Base-by-base conservation (phyloP, 192 early-diverging fungal species). In the Mortierella alpina region DNA sequence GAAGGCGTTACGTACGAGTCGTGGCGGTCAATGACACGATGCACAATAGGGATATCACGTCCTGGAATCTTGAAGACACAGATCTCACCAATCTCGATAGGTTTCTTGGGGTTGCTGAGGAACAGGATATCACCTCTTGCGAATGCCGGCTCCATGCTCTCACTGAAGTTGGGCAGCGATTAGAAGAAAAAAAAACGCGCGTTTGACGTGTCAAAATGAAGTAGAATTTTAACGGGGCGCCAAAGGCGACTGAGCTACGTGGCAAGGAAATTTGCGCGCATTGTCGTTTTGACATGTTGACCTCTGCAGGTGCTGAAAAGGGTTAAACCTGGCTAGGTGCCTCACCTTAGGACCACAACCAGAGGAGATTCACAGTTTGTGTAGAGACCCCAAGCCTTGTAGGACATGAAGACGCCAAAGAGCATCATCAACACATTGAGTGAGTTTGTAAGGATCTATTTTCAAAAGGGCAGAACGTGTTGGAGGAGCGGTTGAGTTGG, bases 61-160 rank as follows among this genome's bases (percentile, higher is more conserved):
- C 92, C 95, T 14, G 91, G 85, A 58, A 98, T 83, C 76, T 98
- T 98, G 88, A 93, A 98, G 9, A 99, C 97, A 74, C 90, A 91
- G 72, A 99, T 97, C 73, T 99, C 97, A 72, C 97, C 97, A 18
- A 96, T 90, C 23, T 89, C 83, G 20, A 97, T 87, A 20, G 95
- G 93, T 13, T 86, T 86, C 45, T 85, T 86, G 18, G 90, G 89
- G 71, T 94, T 91, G 68, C 90, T 85, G 46, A 99, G 85, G 61
- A 98, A 95, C 47, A 99, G 85, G 51, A 99, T 89, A 78, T 99
- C 97, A 23, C 98, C 98, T 73, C 95, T 86, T 67, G 92, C 86
- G 82, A 98, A 97, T 31, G 97, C 98, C 40, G 98, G 97, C 75
- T 97, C 95, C 98, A 99, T 99, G 83, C 93, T 95, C 63, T 93